Percentiles rank a stretch among this genome's conserved stretches.
These are phyloP conservation scores for Sugiyamaella qingdaonensis DNA, from an alignment of 805 yeast species.

Conservation along the genomic window DNA sequence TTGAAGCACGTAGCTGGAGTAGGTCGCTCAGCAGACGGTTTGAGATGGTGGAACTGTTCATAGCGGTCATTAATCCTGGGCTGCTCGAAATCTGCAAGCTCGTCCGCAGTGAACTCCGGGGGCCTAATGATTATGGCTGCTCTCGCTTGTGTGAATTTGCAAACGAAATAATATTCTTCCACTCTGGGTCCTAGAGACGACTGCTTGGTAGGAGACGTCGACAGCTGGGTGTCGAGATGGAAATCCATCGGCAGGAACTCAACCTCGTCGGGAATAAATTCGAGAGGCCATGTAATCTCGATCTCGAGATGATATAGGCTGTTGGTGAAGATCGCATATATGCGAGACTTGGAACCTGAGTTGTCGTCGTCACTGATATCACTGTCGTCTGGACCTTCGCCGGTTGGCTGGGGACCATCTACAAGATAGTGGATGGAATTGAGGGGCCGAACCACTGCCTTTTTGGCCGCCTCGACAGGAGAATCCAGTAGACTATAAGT, in stretches of 20 bases:
- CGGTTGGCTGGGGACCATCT: slow-evolving; percentile 14
- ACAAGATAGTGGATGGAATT: slow-evolving; percentile 13
- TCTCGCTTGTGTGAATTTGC: slow-evolving; percentile 21
- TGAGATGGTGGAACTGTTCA: slow-evolving; percentile 28
- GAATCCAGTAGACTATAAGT: slow-evolving; percentile 12
- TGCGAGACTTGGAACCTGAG: slow-evolving; percentile 12
- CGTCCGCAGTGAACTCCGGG: slow-evolving; percentile 41
- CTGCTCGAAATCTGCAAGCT: slow-evolving; percentile 45
- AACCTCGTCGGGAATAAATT: background rate
- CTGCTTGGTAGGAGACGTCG: slow-evolving; percentile 18
- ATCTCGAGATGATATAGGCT: slow-evolving; percentile 24
- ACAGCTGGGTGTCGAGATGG: slow-evolving; percentile 4
- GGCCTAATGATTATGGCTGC: slow-evolving; percentile 21
- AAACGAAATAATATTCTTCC: slow-evolving; percentile 19
- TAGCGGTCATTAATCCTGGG: slow-evolving; percentile 52
- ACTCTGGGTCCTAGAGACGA: slow-evolving; percentile 3
- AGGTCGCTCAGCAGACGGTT: slow-evolving; percentile 40
- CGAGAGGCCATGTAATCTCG: slow-evolving; percentile 1
- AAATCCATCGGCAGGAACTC: slow-evolving; percentile 10
- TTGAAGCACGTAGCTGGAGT: slow-evolving; percentile 53
- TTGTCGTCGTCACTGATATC: slow-evolving; percentile 3
- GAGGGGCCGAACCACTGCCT: slow-evolving; percentile 12
- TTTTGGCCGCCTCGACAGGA: slow-evolving; percentile 17
- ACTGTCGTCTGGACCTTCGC: background rate
- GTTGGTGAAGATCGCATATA: slow-evolving; percentile 18